phyloP scores from a whole-genome alignment of 345 rosid species.

The Orychophragmus violaceus region DNA sequence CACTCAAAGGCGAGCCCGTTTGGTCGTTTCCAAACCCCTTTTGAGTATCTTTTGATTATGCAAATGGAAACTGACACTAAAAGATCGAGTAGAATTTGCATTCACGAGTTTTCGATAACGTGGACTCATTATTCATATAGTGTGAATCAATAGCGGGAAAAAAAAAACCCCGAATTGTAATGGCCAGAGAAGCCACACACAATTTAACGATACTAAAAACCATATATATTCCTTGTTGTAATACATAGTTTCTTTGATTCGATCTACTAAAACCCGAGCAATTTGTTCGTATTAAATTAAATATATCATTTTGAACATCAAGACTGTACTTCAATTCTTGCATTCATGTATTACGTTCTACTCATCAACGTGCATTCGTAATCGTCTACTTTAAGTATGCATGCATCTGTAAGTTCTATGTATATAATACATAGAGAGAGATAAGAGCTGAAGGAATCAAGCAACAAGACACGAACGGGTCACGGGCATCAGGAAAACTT shows the following conservation, averaged over 20 bases:
- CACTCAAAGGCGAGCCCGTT: too few relatives aligned
- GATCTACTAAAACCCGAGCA: not conserved
- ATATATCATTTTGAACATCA: not conserved
- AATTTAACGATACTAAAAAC: not conserved
- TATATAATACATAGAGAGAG: not conserved
- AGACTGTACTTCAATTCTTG: not conserved
- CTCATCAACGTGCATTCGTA: conserved; percentile 3
- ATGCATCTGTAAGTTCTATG: not conserved
- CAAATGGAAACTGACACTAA: conserved; percentile 1
- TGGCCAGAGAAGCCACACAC: not conserved
- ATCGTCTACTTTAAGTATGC: conserved; percentile 1
- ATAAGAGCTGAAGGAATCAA: conserved; percentile 7
- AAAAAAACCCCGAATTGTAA: not conserved
- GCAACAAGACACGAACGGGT: conserved; percentile 21
- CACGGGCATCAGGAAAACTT: conserved; percentile 19
- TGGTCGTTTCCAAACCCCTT: too few relatives aligned
- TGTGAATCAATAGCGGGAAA: not conserved
- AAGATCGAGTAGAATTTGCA: not conserved
- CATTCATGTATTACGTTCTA: not conserved
- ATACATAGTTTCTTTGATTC: not conserved
- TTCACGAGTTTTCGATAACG: conserved; percentile 14
- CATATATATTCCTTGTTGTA: not conserved
- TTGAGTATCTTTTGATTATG: not conserved
- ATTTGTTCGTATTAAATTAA: not conserved
- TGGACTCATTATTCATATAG: not conserved